These are phyloP conservation scores for Fragaria iinumae DNA, from an alignment of 306 rosid species.

Conservation along the genomic window DNA sequence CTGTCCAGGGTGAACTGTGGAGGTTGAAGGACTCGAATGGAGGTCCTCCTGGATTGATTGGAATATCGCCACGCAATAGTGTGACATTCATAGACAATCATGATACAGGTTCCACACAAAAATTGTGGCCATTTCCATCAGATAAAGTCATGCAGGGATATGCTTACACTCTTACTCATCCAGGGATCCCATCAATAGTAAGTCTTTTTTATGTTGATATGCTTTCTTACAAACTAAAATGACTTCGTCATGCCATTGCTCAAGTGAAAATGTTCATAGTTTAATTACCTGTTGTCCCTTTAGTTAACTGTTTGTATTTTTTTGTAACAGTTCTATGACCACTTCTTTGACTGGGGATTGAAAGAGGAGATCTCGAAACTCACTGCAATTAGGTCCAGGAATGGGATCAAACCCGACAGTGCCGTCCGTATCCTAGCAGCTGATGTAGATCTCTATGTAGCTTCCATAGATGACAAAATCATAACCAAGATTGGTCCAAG, in stretches of 20 bases:
- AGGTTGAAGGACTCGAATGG: slow-evolving; percentile 33
- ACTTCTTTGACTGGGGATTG: slow-evolving; percentile 29
- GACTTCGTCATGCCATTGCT: not conserved
- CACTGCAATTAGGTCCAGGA: too few relatives aligned
- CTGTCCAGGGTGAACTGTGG: slow-evolving; percentile 32
- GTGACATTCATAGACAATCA: slow-evolving; percentile 76
- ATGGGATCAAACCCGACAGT: too few relatives aligned
- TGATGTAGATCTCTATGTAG: too few relatives aligned
- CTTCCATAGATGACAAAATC: too few relatives aligned
- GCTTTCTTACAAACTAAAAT: not conserved
- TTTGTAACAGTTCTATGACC: slow-evolving; percentile 59
- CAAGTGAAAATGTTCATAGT: not conserved
- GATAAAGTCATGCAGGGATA: slow-evolving; percentile 70
- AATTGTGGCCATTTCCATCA: slow-evolving; percentile 60
- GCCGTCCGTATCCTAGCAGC: too few relatives aligned
- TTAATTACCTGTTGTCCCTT: not conserved
- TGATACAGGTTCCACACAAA: slow-evolving; percentile 62
- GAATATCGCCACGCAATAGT: slow-evolving; percentile 59
- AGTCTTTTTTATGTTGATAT: not conserved
- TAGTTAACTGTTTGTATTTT: not conserved
- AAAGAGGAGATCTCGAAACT: too few relatives aligned
- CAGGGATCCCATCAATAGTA: slow-evolving; percentile 61
- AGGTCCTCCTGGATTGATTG: slow-evolving; percentile 63
- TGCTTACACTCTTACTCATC: slow-evolving; percentile 76
- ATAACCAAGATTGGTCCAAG: slow-evolving; percentile 23